These are phyloP conservation scores for Pestalotiopsis sp. DNA, from an alignment of 2,329 filamentous ascomycete genomes.

Conservation along the genomic window DNA sequence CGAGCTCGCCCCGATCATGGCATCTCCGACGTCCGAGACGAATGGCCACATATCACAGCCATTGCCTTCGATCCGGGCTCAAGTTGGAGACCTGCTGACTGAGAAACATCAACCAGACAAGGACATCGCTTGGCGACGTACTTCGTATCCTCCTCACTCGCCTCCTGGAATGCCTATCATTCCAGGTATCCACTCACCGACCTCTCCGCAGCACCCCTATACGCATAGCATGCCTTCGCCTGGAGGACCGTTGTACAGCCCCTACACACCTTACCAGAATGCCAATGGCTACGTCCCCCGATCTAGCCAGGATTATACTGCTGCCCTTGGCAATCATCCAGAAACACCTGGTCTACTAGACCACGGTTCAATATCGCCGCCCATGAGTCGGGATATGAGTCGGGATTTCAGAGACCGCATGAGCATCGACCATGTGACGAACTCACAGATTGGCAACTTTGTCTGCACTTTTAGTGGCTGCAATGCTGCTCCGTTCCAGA, in stretches of 20 bases:
- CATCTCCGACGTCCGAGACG: slow-evolving; percentile 40
- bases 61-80: slow-evolving; percentile 41
- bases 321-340: slow-evolving; percentile 39
- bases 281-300: slow-evolving; percentile 33
- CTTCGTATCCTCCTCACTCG: slow-evolving; percentile 34
- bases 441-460: slow-evolving; percentile 54
- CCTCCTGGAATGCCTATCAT: slow-evolving; percentile 36
- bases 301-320: slow-evolving; percentile 42
- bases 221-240: slow-evolving; percentile 51
- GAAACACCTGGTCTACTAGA: slow-evolving; percentile 42
- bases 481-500: slow-evolving; percentile 74
- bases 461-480: slow-evolving; percentile 66
- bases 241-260: slow-evolving; percentile 37
- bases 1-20: slow-evolving; percentile 35
- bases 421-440: slow-evolving; percentile 61
- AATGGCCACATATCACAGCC: slow-evolving; percentile 38
- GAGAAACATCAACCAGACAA: slow-evolving; percentile 27
- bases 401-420: slow-evolving; percentile 44
- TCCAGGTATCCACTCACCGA: slow-evolving; percentile 44
- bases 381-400: slow-evolving; percentile 39
- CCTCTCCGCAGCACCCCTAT: slow-evolving; percentile 52
- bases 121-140: slow-evolving; percentile 29
- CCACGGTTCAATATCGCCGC: slow-evolving; percentile 46
- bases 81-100: slow-evolving; percentile 35
- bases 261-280: slow-evolving; percentile 36